A percentile compares a stretch with the other conserved stretches of the same genome.
Conservation (phyloP, 208 protist genomes). For the Phytomonas serpens region DNA sequence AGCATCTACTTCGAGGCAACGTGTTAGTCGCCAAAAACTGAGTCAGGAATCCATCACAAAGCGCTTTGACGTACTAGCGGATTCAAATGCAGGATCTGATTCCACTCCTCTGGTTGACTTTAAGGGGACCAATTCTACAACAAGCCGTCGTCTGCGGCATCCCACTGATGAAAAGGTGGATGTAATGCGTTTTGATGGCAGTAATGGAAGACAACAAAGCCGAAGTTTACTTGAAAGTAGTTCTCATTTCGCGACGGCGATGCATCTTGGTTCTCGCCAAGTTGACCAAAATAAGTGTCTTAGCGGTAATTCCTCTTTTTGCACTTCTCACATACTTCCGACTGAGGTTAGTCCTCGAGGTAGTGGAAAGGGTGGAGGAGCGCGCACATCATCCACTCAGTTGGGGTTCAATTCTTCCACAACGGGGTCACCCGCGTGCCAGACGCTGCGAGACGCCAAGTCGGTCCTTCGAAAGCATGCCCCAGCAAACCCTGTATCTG, state of each 20-base stretch:
- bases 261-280: background rate
- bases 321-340: background rate
- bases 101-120: background rate
- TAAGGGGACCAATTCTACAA: background rate
- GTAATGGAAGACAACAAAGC: background rate
- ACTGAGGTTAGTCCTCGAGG: background rate
- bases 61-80: background rate
- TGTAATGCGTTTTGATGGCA: background rate
- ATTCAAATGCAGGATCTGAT: background rate
- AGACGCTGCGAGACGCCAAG: background rate
- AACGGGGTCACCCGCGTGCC: background rate
- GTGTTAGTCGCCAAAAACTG: background rate
- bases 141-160: background rate
- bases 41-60: background rate
- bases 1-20: background rate
- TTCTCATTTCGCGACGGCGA: background rate
- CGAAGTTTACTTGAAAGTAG: constrained; percentile 2
- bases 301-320: background rate
- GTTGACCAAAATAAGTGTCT: background rate
- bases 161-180: background rate
- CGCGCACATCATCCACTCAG: background rate
- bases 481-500: background rate
- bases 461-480: background rate
- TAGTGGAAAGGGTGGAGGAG: background rate
- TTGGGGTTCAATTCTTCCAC: background rate